Evolutionary conservation across 1,284 basidiomycete species (phyloP), one percentile per base, ranked within the genome.

Genomic region (Ganoderma leucocontextum): DNA sequence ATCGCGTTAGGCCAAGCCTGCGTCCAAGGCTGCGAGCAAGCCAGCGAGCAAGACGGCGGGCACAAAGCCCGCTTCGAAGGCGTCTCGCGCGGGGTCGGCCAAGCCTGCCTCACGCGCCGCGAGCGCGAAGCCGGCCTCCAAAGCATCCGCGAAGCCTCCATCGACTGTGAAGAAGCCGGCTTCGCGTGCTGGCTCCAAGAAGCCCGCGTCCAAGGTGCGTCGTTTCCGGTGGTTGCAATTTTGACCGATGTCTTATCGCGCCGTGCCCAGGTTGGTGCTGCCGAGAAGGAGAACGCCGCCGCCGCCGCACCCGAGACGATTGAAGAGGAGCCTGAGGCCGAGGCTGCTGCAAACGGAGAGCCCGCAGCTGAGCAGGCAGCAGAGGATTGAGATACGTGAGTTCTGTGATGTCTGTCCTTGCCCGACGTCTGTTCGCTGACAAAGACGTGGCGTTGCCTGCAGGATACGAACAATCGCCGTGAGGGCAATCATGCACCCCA

Each of bases 251-350:
- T 41, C 73, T 70, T 61, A 69, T 70, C 68, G 53, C 17, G 12
- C 33, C 47, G 10, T 35, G 53, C 49, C 44, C 47, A 73, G 73
- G 72, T 66, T 44, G 72, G 72, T 38, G 75, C 67, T 25, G 75
- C 73, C 17, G 74, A 77, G 53, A 78, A 76, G 64, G 74, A 76
- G 59, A 77, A 78, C 57, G 74, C 71, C 25, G 73, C 72, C 41
- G 69, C 72, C 25, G 68, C 75, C 17, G 74, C 69, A 39, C 76
- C 73, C 12, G 78, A 78, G 67, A 78, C 78, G 10, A 81, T 81
- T 60, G 75, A 76, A 44, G 80, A 81, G 67, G 80, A 81, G 60
- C 76, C 79, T 4, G 80, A 80, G 67, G 78, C 72, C 4, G 80
- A 80, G 72, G 79, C 74, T 35, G 80, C 76, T 39, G 78, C 78